These are phyloP conservation scores for Termitomyces sp. DNA, from an alignment of 768 basidiomycete genomes.

Conservation along the genomic window DNA sequence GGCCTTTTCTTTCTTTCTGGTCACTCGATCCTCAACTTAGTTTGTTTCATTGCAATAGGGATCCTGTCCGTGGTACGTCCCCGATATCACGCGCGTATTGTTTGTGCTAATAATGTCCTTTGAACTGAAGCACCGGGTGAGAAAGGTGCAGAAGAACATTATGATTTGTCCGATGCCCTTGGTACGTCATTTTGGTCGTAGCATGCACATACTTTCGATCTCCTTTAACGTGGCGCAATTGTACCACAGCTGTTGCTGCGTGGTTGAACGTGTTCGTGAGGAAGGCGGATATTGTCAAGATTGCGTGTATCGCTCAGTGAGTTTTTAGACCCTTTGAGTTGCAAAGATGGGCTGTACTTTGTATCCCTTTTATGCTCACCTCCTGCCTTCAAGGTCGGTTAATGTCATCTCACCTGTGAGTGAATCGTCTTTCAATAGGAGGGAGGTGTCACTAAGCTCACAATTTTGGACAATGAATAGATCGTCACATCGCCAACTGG, in stretches of 20 bases:
- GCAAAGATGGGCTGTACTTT: no score
- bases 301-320: constrained; percentile 58
- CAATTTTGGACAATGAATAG: constrained; percentile 9
- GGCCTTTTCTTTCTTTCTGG: constrained; percentile 1
- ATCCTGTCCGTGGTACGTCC: constrained; percentile 35
- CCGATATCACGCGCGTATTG: neutral
- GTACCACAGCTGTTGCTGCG: constrained; percentile 42
- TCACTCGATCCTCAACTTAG: neutral
- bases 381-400: constrained; percentile 23
- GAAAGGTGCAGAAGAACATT: constrained; percentile 47
- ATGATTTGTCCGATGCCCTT: constrained; percentile 48
- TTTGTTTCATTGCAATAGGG: constrained; percentile 19
- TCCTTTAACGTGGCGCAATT: neutral
- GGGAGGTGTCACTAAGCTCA: neutral
- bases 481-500: constrained; percentile 43
- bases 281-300: constrained; percentile 52
- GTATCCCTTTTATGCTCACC: neutral
- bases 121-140: constrained; percentile 33
- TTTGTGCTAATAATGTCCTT: neutral
- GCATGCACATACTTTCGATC: neutral
- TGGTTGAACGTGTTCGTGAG: constrained; percentile 61
- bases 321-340: constrained; percentile 17
- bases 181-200: constrained; percentile 15
- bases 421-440: neutral
- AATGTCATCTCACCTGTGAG: constrained; percentile 44